Conservation (phyloP, 2,329 filamentous ascomycete species). For the Paecilomyces niveus region DNA sequence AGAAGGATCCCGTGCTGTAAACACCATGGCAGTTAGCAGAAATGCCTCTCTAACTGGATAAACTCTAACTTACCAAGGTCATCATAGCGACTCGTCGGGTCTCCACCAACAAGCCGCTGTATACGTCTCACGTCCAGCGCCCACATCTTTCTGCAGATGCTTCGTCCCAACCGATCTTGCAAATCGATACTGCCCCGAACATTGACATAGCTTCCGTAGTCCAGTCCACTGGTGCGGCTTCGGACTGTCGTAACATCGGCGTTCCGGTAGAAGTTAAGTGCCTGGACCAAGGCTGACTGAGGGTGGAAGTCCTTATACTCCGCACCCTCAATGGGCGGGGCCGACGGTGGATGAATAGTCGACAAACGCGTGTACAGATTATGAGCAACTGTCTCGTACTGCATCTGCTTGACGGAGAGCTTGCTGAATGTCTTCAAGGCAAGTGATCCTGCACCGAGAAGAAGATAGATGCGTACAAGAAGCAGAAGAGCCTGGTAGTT, state of each 20-base stretch:
- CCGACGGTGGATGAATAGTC: constrained; percentile 39
- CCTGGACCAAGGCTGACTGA: constrained; percentile 32
- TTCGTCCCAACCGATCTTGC: constrained; percentile 29
- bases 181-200: constrained; percentile 36
- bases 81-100: constrained; percentile 27
- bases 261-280: constrained; percentile 34
- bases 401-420: constrained; percentile 43
- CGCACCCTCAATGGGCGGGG: constrained; percentile 30
- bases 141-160: constrained; percentile 36
- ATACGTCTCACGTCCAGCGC: constrained; percentile 35
- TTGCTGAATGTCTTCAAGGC: constrained; percentile 40
- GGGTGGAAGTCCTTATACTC: constrained; percentile 38
- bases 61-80: constrained; percentile 26
- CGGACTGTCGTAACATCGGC: constrained; percentile 30
- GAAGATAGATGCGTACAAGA: constrained; percentile 37
- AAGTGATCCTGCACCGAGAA: constrained; percentile 38
- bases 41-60: not conserved
- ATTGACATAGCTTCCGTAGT: constrained; percentile 37
- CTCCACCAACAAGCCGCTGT: constrained; percentile 32
- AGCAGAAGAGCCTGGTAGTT: constrained; percentile 40
- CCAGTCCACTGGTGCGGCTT: constrained; percentile 31
- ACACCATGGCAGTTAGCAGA: not conserved
- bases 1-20: constrained; percentile 22
- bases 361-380: constrained; percentile 41
- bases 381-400: constrained; percentile 42